phyloP scores from a whole-genome alignment of 2,329 filamentous ascomycete genomes.

The Lecanicillium sp. region DNA sequence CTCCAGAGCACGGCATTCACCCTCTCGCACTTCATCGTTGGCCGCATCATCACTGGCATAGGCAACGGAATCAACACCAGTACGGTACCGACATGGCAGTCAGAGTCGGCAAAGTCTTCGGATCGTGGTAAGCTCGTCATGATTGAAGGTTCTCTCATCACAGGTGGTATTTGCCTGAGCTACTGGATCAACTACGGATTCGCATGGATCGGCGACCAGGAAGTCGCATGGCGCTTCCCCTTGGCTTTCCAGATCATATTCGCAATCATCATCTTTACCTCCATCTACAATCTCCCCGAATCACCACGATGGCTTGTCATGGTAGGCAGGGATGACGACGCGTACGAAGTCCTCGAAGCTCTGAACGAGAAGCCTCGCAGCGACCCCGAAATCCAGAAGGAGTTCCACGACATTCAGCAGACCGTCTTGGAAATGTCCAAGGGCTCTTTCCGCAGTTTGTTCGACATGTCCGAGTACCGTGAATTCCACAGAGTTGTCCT shows the following conservation, averaged over 20 bases:
- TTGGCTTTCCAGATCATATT: constrained; percentile 17
- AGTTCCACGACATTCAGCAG: constrained; percentile 4
- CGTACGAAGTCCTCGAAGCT: constrained; percentile 40
- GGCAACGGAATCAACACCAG: constrained; percentile 42
- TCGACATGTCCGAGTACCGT: constrained; percentile 48
- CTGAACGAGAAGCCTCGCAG: constrained; percentile 7
- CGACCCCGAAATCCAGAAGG: constrained; percentile 1
- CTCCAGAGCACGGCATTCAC: constrained; percentile 42
- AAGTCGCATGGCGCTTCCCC: constrained; percentile 22
- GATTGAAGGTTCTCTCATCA: constrained; percentile 42
- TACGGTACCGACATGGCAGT: constrained; percentile 42
- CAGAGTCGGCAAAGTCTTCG: constrained; percentile 39
- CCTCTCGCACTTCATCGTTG: constrained; percentile 37
- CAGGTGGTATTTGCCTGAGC: constrained; percentile 36
- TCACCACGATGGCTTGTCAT: constrained; percentile 24
- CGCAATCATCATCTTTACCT: constrained; percentile 8
- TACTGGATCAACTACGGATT: constrained; percentile 43
- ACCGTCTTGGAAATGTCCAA: constrained; percentile 27
- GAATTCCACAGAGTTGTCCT: constrained; percentile 48
- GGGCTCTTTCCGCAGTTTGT: constrained; percentile 47
- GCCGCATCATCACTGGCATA: constrained; percentile 40
- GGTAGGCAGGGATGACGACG: constrained; percentile 19
- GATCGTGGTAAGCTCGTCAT: constrained; percentile 42
- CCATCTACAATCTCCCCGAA: constrained; percentile 18
- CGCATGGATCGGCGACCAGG: constrained; percentile 11